Evolutionary conservation across 176 grass and related monocot species (phyloP), one percentile per base, ranked within the genome.

Genomic region (Melocanna baccifera): DNA sequence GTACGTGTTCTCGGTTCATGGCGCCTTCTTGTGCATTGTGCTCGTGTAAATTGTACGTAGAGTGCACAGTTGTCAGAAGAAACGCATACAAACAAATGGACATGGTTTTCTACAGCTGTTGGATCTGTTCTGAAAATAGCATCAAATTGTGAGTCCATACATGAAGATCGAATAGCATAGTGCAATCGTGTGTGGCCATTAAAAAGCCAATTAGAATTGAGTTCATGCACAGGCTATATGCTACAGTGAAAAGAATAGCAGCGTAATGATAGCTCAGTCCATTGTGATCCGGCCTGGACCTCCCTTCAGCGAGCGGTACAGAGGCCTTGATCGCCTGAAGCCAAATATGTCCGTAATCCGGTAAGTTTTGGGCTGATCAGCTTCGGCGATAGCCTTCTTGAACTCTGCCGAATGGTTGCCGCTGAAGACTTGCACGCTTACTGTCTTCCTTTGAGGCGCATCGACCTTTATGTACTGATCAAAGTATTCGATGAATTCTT

Each of bases 401-500:
- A 75, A 87, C 42, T 91, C 92, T 16, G 22, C 67, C 16, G 46
- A 85, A 65, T 94, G 89, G 32, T 85, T 91, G 10, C 78, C 68
- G 1, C 92, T 84, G 63, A 87, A 98, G 63, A 98, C 87, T 81
- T 90, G 89, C 75, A 98, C 85, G 77, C 95, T 91, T 64, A 94
- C 18, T 9, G 87, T 90, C 76, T 80, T 94, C 76, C 90, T 91
- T 78, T 88, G 65, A 39, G 91, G 89, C 0, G 91, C 91, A 18
- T 81, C 92, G 0, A 94, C 76, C 75, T 94, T 93, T 66, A 98
- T 90, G 71, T 90, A 80, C 65, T 66, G 26, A n/a, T 90, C 62
- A 18, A 98, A 95, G 80, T 85, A 95, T 66, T 90, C 74, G 34
- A 95, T 74, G 84, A 98, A 89, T 47, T 95, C 92, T 73, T 93